Base-by-base conservation (phyloP, 495 filamentous ascomycete genomes). In the Penicillium egyptiacum region DNA sequence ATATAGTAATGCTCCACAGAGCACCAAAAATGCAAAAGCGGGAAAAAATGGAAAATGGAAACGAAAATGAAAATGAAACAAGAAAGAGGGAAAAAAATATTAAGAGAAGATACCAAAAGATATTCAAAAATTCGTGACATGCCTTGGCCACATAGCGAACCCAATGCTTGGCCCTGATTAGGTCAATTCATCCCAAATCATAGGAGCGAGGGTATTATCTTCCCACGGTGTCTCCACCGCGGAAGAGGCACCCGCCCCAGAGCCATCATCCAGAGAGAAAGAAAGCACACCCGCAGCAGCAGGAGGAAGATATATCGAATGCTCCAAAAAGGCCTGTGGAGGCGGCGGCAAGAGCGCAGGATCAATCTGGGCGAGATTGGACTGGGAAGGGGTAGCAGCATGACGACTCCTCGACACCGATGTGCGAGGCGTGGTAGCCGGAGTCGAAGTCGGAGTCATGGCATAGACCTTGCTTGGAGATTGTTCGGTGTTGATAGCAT, bases 171-270 rank as follows among this genome's bases (percentile, higher is more conserved):
- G 5, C 26, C 16, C 17, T 6, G 6, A 8, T 62, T 41, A 77
- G 20, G 63, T 40, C 31, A 77, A 39, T 45, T 76, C 74, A 66
- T 79, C 75, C 76, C 75, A 79, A 26, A 70, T 56, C 67, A 79
- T 70, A 28, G 76, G 76, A 12, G 76, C 69, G 49, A 79, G 69
- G 0, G 75, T 76, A 58, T 75, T 78, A 57, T 75, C 72, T 16
- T 70, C 67, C 75, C 75, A 78, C 0, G 70, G 60, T 8, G 56
- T 49, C 28, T 65, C 66, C 19, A 63, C 58, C 11, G 40, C 53
- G 3, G 66, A 67, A 31, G 65, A 43, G 6, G 63, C 40, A 35
- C 52, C 61, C 19, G 52, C 30, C 22, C 63, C 42, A 4, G 70
- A 9, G 26, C 55, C 68, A 7, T 75, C 74, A 51, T 78, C 75